Evolutionary conservation across 768 basidiomycete genomes (phyloP), one percentile per base, ranked within the genome.

Genomic region (Plicaturopsis crispa): DNA sequence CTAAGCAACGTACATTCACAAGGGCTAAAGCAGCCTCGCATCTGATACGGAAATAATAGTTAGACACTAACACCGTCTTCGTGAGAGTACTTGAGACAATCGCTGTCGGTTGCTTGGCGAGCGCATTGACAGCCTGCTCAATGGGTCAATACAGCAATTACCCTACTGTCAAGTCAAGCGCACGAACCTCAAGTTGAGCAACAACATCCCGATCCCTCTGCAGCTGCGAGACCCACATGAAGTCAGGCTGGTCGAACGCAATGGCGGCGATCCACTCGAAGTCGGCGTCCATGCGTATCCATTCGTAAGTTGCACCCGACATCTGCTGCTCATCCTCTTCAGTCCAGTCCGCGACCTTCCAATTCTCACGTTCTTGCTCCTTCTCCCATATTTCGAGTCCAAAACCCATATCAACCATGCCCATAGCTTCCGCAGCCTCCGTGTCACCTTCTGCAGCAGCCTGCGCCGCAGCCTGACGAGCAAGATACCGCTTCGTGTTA

Each of bases 271-370:
- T 86, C 96, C 96, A 99, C 63, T 99, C 96, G 57, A 96, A 93
- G 56, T 99, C 96, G 12, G 96, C 92, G 54, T 99, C 96, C 73
- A 98, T 88, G 45, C 96, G 71, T 42, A 99, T 98, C 94, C 94
- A 99, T 61, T 99, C 96, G 60, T 97, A 99, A 3, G 91, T 94
- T 45, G 94, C 93, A 13, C 88, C 88, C 26, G 84, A 81, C 89
- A 98, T 94, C 31, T 73, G 69, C 43, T 84, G 80, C 53, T 96
- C 93, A 43, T 98, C 92, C 48, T 96, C 91, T 51, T 96, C 93
- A 4, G 86, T 88, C 96, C 96, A 98, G 56, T 98, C 93, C 5
- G 86, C 85, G 3, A 98, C 93, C 56, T 86, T 87, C 96, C 94
- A 98, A 44, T 83, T 84, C 56, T 90, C 86, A 32, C 89, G 78